Conservation (phyloP, 257 asterid species). For the Solanum habrochaites region DNA sequence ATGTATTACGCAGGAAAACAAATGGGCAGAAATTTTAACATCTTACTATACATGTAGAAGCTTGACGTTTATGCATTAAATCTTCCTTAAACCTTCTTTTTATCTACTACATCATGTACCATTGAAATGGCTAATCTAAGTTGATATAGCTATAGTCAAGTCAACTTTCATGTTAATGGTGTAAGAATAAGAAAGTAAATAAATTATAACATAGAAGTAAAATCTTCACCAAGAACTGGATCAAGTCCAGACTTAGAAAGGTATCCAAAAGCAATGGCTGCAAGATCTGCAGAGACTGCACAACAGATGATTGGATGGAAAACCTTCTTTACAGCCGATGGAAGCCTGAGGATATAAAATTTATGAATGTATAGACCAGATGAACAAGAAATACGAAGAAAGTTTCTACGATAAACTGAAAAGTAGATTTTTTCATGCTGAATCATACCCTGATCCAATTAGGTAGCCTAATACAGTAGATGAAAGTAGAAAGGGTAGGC, state of each 20-base stretch:
- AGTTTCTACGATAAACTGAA: neutral
- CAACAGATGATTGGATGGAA: slow-evolving; percentile 93
- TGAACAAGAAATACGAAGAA: neutral
- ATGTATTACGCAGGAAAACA: neutral
- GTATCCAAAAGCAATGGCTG: slow-evolving; percentile 74
- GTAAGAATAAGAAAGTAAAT: neutral
- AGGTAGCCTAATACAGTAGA: slow-evolving; percentile 84
- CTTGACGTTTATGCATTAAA: neutral
- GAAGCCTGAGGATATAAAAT: slow-evolving; percentile 42
- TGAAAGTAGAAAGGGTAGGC: slow-evolving; percentile 89
- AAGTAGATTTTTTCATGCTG: neutral
- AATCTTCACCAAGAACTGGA: slow-evolving; percentile 64
- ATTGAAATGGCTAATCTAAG: neutral
- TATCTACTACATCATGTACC: neutral
- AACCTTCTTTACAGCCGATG: slow-evolving; percentile 56
- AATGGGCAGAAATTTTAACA: neutral
- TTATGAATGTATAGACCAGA: neutral
- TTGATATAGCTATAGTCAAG: neutral
- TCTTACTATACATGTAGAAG: neutral
- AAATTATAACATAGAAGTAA: neutral
- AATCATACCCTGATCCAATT: slow-evolving; percentile 65
- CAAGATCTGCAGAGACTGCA: slow-evolving; percentile 74
- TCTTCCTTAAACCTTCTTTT: neutral
- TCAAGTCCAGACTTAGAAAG: slow-evolving; percentile 54
- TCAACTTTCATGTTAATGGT: neutral